A percentile compares a stretch with the other conserved stretches of the same genome.
Evolutionary conservation across 78 protist genomes (phyloP).

Genomic region (Dictyostelium brefeldianum): DNA sequence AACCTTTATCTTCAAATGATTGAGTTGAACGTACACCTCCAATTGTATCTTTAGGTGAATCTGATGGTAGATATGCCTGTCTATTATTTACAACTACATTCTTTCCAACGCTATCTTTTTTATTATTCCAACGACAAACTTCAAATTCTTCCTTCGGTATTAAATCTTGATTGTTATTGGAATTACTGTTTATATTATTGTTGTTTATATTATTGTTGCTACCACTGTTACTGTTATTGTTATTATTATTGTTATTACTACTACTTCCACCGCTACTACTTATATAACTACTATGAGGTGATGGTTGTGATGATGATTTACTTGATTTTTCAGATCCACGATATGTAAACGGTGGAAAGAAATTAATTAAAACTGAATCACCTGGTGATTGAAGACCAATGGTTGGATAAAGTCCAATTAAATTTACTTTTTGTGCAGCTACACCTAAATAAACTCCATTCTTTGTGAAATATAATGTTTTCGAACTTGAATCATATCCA

Average conservation of each 20-base stretch:
- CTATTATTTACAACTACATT: constrained; percentile 10
- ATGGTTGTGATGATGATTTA: background rate
- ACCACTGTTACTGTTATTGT: no score
- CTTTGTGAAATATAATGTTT: constrained; percentile 51
- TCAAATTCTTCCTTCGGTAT: constrained; percentile 70
- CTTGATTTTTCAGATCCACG: background rate
- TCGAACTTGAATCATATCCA: constrained; percentile 37
- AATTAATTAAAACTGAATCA: constrained; percentile 45
- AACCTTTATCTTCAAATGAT: constrained; percentile 32
- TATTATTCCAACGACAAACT: constrained; percentile 36
- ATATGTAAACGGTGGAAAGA: constrained; percentile 38
- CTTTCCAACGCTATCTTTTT: constrained; percentile 12
- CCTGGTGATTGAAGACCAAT: constrained; percentile 59
- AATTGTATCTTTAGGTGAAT: constrained; percentile 7
- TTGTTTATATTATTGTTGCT: no score
- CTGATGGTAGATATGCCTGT: constrained; percentile 13
- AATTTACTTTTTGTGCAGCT: constrained; percentile 29
- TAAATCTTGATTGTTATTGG: background rate
- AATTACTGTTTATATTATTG: background rate
- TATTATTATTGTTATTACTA: no score
- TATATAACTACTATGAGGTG: background rate
- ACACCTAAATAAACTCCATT: constrained; percentile 48
- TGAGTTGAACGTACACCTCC: constrained; percentile 67
- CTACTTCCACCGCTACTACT: no score
- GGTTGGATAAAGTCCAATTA: constrained; percentile 36